Base-by-base conservation (phyloP, 768 basidiomycete species). In the Xerocomellus intermedius region DNA sequence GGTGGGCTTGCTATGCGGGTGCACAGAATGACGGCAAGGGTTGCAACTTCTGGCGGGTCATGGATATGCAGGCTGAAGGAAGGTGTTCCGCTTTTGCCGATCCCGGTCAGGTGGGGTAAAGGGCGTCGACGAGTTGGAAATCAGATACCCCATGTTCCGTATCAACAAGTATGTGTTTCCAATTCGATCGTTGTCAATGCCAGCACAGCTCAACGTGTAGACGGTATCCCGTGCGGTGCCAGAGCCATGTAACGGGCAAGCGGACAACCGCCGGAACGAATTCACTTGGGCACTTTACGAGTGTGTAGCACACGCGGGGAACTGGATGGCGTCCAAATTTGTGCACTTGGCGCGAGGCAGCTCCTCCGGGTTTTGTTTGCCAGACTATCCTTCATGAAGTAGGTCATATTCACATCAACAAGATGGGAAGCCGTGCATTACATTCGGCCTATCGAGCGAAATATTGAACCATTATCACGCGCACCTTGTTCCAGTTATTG, bases 21-120 rank as follows among this genome's bases (percentile, higher is more conserved):
- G 86, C 86, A 19, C 88, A 91, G 68, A 91, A 90, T 55, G 86
- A 92, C 12, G 91, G 91, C 4, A 89, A 90, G 68, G 88, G 87
- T 0, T 93, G 91, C 59, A 78, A 79, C 28, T 82, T 83, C 53
- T 91, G 89, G 87, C 83, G 81, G 61, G 75, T 85, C 7, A 77
- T 92, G 82, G 83, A 91, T 67, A 81, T 86, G 74, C 66, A 75
- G 42, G 77, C 72, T 8, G 91, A 93, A 68, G 82, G 83, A 17
- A 75, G 91, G 63, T 84, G 85, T 3, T 77, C 81, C 4, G 69
- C 74, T 48, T 69, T 72, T 16, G 56, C 67, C 19, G 66, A 71
- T 64, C 38, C 46, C 22, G 28, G 43, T 44, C 48, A 42, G 36
- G 33, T 33, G 24, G 42, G 42, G 10, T 35, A 38, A 57, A 47